A percentile compares a stretch with the other conserved stretches of the same genome.
phyloP scores from a whole-genome alignment of 2,329 filamentous ascomycete genomes.

The Stemphylium vesicarium region DNA sequence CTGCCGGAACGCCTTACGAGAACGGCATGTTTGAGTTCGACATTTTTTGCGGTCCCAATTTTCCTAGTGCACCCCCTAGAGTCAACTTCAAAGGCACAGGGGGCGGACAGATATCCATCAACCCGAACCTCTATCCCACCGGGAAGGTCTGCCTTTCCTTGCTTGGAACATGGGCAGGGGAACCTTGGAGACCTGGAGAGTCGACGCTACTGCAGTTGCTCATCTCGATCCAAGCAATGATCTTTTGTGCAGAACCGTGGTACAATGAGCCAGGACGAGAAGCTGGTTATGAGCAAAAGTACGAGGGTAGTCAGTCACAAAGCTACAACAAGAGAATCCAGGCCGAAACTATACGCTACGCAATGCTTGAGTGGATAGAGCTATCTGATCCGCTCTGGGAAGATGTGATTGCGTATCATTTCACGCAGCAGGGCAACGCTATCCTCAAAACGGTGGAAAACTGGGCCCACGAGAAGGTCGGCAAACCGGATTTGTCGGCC shows the following conservation, averaged over 20 bases:
- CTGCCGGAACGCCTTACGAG: constrained; percentile 60
- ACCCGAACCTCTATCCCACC: constrained; percentile 60
- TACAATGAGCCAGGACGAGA: constrained; percentile 61
- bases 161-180: constrained; percentile 52
- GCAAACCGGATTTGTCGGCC: too few species aligned
- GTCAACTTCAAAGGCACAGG: constrained; percentile 57
- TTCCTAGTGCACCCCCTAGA: constrained; percentile 52
- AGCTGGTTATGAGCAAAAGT: constrained; percentile 8
- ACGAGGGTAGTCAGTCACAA: constrained; percentile 13
- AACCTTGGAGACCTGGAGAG: constrained; percentile 53
- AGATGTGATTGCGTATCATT: constrained; percentile 35
- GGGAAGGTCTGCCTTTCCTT: constrained; percentile 49
- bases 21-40: constrained; percentile 64
- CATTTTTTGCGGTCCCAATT: constrained; percentile 52
- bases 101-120: constrained; percentile 51
- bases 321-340: constrained; percentile 38
- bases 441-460: constrained; percentile 31
- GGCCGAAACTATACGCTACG: constrained; percentile 37
- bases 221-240: constrained; percentile 65
- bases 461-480: constrained; percentile 20
- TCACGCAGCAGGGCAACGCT: constrained; percentile 28
- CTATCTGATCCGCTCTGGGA: constrained; percentile 26
- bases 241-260: constrained; percentile 61
- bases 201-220: constrained; percentile 61
- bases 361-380: constrained; percentile 44